Base-by-base conservation (phyloP, 768 basidiomycete species). In the Exsudoporus frostii region DNA sequence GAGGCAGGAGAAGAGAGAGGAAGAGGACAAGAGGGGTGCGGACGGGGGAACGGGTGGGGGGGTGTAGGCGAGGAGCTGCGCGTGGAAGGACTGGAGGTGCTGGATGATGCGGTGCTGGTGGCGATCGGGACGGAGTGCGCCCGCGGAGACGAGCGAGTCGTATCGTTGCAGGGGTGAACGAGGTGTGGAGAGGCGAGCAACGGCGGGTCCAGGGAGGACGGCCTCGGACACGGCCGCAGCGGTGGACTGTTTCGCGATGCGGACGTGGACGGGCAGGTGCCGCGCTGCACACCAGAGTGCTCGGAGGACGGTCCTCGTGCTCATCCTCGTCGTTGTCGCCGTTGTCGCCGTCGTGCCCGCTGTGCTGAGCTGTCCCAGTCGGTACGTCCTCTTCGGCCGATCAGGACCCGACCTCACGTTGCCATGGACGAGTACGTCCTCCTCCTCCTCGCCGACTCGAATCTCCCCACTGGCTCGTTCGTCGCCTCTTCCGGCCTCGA, bases 401-500 rank as follows among this genome's bases (percentile, higher is more conserved):
- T 27, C 24, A 9, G 10, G 7, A 22, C 19, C 40, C 27, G 34
- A 43, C 30, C 19, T 34, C 29, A 29, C 9, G 9, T 27, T 25
- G 22, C 6, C 40, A 62, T 59, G 59, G 71, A 73, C 69, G 70
- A 72, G 0, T 90, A 88, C 68, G 71, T 92, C 29, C 76, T 92
- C 17, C 80, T 94, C 36, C 77, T 95, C 33, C 80, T 96, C 39
- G 80, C 90, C 0, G 93, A 96, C 74, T 90, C 91, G 56, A 98
- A 96, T 70, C 84, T 99, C 4, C 97, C 97, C 2, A 98, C 96
- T 0, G 97, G 97, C 33, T 88, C 96, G 1, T 99, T 99, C 69
- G 91, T 98, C 53, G 91, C 95, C 1, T 97, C 94, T 1, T 82
- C 91, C 3, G 96, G 96, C 2, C 79, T 98, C 54, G 96, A 99